Conservation (phyloP, 2,329 filamentous ascomycete species). For the Ophiostoma perfectum region DNA sequence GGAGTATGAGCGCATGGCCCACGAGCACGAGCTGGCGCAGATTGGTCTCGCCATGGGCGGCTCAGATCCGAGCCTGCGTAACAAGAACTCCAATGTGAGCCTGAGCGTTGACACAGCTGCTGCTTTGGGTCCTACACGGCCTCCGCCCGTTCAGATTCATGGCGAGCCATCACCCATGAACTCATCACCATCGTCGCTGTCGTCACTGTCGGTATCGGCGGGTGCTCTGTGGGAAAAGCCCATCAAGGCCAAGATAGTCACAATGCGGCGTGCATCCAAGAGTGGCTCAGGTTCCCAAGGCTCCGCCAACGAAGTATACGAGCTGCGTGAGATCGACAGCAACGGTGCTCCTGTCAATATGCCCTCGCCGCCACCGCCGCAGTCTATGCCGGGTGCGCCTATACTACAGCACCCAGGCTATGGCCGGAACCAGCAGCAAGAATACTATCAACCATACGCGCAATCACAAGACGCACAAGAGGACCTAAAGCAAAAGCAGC, state of each 20-base stretch:
- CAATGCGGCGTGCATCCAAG: background rate
- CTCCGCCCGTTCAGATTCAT: too few relatives aligned
- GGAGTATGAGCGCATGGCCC: slow-evolving; percentile 30
- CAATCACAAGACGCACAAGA: too few relatives aligned
- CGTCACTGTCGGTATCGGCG: slow-evolving; percentile 15
- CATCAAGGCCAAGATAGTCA: slow-evolving; percentile 38
- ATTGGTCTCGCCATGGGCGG: slow-evolving; percentile 44
- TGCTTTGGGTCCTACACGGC: background rate
- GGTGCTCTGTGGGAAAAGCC: slow-evolving; percentile 21
- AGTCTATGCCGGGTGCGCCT: too few relatives aligned
- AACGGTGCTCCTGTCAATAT: background rate
- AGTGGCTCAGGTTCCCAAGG: slow-evolving; percentile 11
- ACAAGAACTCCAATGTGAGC: slow-evolving; percentile 29
- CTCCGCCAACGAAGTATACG: slow-evolving; percentile 40
- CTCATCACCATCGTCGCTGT: slow-evolving; percentile 16
- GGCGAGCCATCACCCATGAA: too few relatives aligned
- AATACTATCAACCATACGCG: too few relatives aligned
- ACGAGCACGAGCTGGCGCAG: slow-evolving; percentile 28
- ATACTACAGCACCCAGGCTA: slow-evolving; percentile 40
- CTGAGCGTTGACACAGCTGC: slow-evolving; percentile 16
- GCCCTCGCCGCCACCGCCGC: background rate
- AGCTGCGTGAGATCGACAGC: slow-evolving; percentile 40
- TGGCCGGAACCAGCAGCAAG: too few relatives aligned
- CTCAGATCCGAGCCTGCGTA: slow-evolving; percentile 33
- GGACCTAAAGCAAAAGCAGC: too few relatives aligned